Base-by-base conservation (phyloP, 371 early-diverging fungal species). In the Mortierella polycephala region DNA sequence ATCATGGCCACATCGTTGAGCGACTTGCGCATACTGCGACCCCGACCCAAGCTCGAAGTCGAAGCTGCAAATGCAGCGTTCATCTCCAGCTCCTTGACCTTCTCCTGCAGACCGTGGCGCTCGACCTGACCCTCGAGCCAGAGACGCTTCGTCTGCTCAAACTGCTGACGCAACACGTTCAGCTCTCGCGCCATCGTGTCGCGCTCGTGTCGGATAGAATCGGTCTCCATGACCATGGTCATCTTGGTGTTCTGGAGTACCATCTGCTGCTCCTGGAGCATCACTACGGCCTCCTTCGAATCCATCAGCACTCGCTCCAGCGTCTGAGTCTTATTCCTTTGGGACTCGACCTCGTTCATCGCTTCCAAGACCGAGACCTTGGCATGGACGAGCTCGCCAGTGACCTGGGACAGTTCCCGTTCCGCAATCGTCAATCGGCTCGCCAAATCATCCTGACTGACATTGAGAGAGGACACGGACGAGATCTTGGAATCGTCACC, bases 81-180 rank as follows among this genome's bases (percentile, higher is more conserved):
- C 77, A 77, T 67, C 67, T 79, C 73, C 23, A 73, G 49, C 59
- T 79, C 80, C 70, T 79, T 73, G 67, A 79, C 74, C 67, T 73
- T 73, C 47, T 79, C 80, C 30, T 73, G 58, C 12, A 79, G 60
- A 1, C 59, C 46, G 41, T 79, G 80, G 30, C 74, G 69, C 64
- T 79, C 74, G 18, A 79, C 70, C 54, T 73, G 69, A 14, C 74
- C 70, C 55, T 79, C 74, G 52, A 73, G 63, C 74, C 73, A 79
- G 10, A 79, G 64, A 0, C 54, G 49, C 74, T 73, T 79, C n/a
- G 73, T 79, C 58, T 79, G 70, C 60, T 79, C 80, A 57, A 79
- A 72, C 64, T 79, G 80, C 47, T 66, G 65, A 30, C 74, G 73
- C 62, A 73, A 64, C 55, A 73, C 46, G 20, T 62, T 66, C 56